Evolutionary conservation across 225 moss, liverwort and hornwort species (phyloP).

Genomic region (Marchantia polymorpha): DNA sequence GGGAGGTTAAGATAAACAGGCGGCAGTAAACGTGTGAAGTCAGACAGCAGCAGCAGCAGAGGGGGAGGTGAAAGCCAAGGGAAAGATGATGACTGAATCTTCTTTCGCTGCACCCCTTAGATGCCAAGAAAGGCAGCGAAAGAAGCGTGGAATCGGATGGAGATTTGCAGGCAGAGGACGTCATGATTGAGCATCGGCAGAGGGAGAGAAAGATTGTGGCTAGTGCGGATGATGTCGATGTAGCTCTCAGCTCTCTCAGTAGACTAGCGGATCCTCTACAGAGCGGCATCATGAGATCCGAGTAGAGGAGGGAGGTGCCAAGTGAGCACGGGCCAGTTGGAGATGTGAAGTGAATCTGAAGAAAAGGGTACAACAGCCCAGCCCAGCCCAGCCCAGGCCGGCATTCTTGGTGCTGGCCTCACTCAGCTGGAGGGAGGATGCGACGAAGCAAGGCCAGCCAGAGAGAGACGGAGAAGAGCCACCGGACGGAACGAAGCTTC

Average conservation of each 20-base stretch:
- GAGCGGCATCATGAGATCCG: background rate
- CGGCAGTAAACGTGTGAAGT: background rate
- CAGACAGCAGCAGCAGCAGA: background rate
- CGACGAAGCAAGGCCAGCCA: background rate
- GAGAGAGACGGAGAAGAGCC: no score
- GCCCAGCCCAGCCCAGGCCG: background rate
- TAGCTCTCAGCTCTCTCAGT: background rate
- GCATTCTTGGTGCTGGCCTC: background rate
- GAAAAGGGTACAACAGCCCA: background rate
- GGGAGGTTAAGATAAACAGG: background rate
- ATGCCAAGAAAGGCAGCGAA: background rate
- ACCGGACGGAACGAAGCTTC: background rate
- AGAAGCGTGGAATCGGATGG: background rate
- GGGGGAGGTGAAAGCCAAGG: background rate
- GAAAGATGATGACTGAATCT: background rate
- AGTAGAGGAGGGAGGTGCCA: background rate
- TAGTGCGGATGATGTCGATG: background rate
- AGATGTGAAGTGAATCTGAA: background rate
- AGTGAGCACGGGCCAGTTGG: background rate
- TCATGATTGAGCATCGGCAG: background rate
- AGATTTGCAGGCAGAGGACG: background rate
- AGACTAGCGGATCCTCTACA: background rate
- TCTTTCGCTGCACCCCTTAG: background rate
- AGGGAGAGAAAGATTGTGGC: background rate
- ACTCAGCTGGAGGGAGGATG: background rate